A percentile compares a stretch with the other conserved stretches of the same genome.
phyloP scores from a whole-genome alignment of 495 filamentous ascomycete genomes.

The Aspergillus campestris region DNA sequence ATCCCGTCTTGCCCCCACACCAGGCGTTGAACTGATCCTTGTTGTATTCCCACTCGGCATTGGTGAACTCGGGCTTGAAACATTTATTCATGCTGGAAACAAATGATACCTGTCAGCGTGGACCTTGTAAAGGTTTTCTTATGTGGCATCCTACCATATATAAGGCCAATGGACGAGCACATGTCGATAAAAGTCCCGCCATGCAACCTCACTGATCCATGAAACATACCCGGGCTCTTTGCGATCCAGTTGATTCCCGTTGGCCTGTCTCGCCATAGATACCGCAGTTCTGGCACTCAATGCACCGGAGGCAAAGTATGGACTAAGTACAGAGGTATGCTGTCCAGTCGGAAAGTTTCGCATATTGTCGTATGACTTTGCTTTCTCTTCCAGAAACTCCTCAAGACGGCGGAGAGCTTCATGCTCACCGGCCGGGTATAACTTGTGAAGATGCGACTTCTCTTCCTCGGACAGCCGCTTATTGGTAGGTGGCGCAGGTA shows the following conservation, averaged over 20 bases:
- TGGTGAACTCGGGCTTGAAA: constrained; percentile 79
- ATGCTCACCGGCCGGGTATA: constrained; percentile 78
- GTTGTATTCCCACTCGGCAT: constrained; percentile 77
- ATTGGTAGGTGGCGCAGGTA: constrained; percentile 57
- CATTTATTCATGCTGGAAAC: constrained; percentile 76
- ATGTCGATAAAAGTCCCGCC: constrained; percentile 91
- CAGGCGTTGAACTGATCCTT: constrained; percentile 58
- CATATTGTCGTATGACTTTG: constrained; percentile 48
- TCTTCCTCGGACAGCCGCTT: constrained; percentile 56
- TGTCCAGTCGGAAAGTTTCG: constrained; percentile 54
- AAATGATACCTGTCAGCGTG: constrained; percentile 1
- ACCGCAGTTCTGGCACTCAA: constrained; percentile 72
- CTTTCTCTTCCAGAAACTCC: constrained; percentile 63
- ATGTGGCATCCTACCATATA: constrained; percentile 53
- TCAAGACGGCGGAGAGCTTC: constrained; percentile 58
- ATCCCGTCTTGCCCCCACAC: constrained; percentile 72
- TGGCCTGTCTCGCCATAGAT: constrained; percentile 52
- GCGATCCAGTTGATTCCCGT: constrained; percentile 62
- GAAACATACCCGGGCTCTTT: constrained; percentile 57
- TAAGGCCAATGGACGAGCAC: constrained; percentile 83
- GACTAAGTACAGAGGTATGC: constrained; percentile 65
- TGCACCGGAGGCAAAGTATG: constrained; percentile 70
- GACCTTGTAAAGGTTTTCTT: neutral
- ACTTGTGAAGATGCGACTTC: constrained; percentile 40
- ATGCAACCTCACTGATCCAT: constrained; percentile 86